Conservation (phyloP, 1,284 basidiomycete genomes). For the Ustilago tritici region DNA sequence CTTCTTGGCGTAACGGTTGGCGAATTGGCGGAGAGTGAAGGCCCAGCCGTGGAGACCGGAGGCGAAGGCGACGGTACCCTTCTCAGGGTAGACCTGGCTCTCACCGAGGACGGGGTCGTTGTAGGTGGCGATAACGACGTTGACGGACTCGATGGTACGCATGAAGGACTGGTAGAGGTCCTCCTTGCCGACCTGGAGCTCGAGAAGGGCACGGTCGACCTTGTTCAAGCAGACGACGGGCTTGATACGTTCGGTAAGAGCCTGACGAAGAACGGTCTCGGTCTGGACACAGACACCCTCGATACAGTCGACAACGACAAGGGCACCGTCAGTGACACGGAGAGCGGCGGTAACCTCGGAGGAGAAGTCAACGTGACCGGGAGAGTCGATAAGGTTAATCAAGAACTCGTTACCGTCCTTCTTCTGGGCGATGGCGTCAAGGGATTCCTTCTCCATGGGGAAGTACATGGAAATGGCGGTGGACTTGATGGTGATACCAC, state of each 20-base stretch:
- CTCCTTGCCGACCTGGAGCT: conserved; percentile 97
- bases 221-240: conserved; percentile 99
- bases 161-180: conserved; percentile 97
- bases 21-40: conserved; percentile 98
- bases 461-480: conserved; percentile 99
- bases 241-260: conserved; percentile 98
- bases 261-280: conserved; percentile 98
- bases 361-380: conserved; percentile 99
- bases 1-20: conserved; percentile 94
- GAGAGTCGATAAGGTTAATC: conserved; percentile 99
- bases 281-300: conserved; percentile 99
- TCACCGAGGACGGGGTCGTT: conserved; percentile 94
- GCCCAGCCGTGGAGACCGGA: conserved; percentile 99
- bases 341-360: conserved; percentile 99
- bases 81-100: conserved; percentile 98
- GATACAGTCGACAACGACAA: conserved; percentile 99
- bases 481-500: conserved; percentile 99
- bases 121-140: conserved; percentile 99
- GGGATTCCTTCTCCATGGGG: conserved; percentile 84
- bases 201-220: conserved; percentile 98
- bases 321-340: conserved; percentile 91
- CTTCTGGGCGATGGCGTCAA: conserved; percentile 86
- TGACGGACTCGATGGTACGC: conserved; percentile 97
- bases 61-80: conserved; percentile 98
- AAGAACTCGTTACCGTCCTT: conserved; percentile 95